Evolutionary conservation across 2,329 filamentous ascomycete genomes (phyloP).

Genomic region (Penicillium sp.): DNA sequence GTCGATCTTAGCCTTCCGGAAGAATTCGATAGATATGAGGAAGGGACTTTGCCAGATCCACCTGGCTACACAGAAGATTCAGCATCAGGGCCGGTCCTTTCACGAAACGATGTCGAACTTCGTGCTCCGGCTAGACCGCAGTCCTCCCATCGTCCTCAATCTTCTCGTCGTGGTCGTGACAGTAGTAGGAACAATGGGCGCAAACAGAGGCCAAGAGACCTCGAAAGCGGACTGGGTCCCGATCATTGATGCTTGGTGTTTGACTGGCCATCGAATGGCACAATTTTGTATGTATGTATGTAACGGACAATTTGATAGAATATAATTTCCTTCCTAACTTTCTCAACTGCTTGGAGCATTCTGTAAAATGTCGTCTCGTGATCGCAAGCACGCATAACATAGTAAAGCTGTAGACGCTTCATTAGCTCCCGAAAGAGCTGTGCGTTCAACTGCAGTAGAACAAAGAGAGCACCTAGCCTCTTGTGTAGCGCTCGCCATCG

Average conservation of each 20-base stretch:
- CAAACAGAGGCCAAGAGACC: constrained; percentile 21
- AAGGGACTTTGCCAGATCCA: constrained; percentile 22
- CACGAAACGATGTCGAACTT: background rate
- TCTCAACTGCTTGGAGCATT: background rate
- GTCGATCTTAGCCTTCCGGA: constrained; percentile 37
- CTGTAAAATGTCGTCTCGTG: constrained; percentile 16
- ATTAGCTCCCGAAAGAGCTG: constrained; percentile 60
- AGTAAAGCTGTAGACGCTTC: constrained; percentile 33
- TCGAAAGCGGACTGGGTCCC: constrained; percentile 16
- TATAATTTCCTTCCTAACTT: constrained; percentile 9
- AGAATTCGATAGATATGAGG: constrained; percentile 35
- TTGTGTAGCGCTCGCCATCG: constrained; percentile 29
- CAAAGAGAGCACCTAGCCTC: constrained; percentile 61
- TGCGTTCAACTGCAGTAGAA: constrained; percentile 61
- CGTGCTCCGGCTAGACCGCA: constrained; percentile 19
- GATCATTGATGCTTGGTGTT: background rate
- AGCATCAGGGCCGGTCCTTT: constrained; percentile 4
- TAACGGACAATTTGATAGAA: constrained; percentile 14
- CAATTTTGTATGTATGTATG: constrained; percentile 2
- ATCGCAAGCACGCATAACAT: constrained; percentile 45
- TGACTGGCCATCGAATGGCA: background rate
- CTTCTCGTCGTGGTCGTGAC: constrained; percentile 23
- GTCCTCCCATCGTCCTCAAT: constrained; percentile 22
- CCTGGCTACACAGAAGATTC: constrained; percentile 14
- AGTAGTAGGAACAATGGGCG: constrained; percentile 28